phyloP scores from a whole-genome alignment of 495 filamentous ascomycete genomes.

The Lophiostoma macrostomum region DNA sequence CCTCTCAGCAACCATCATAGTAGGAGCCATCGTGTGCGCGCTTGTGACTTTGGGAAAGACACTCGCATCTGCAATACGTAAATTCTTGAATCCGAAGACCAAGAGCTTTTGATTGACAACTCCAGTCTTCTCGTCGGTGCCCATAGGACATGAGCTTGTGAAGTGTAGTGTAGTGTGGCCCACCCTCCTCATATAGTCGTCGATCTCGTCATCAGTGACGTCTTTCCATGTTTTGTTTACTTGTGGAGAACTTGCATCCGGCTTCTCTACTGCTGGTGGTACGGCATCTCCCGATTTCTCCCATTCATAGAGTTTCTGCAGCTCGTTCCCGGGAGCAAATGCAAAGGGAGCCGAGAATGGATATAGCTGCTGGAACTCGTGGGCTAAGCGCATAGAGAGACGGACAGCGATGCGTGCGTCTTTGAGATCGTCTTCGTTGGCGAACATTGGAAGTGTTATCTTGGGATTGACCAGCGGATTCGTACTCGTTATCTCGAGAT shows the following conservation, averaged over 20 bases:
- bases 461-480: conserved; percentile 20
- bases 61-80: conserved; percentile 21
- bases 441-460: conserved; percentile 25
- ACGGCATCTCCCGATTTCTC: conserved; percentile 9
- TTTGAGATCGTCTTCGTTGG: conserved; percentile 17
- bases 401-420: conserved; percentile 17
- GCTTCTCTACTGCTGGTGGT: conserved; percentile 9
- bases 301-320: conserved; percentile 18
- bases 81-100: conserved; percentile 22
- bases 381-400: conserved; percentile 20
- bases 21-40: conserved; percentile 17
- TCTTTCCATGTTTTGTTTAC: conserved; percentile 16
- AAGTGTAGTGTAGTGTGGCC: conserved; percentile 19
- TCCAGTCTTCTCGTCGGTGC: conserved; percentile 5
- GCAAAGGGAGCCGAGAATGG: conserved; percentile 21
- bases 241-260: background rate
- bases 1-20: conserved; percentile 22
- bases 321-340: conserved; percentile 21
- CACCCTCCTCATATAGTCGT: conserved; percentile 20
- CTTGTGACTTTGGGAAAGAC: conserved; percentile 16
- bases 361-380: conserved; percentile 18
- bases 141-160: conserved; percentile 21
- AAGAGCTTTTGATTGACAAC: conserved; percentile 15
- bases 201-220: conserved; percentile 21
- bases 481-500: conserved; percentile 21